A percentile compares a stretch with the other conserved stretches of the same genome.
Evolutionary conservation across 2,329 filamentous ascomycete genomes (phyloP).

Genomic region (Aschersonia sp.): DNA sequence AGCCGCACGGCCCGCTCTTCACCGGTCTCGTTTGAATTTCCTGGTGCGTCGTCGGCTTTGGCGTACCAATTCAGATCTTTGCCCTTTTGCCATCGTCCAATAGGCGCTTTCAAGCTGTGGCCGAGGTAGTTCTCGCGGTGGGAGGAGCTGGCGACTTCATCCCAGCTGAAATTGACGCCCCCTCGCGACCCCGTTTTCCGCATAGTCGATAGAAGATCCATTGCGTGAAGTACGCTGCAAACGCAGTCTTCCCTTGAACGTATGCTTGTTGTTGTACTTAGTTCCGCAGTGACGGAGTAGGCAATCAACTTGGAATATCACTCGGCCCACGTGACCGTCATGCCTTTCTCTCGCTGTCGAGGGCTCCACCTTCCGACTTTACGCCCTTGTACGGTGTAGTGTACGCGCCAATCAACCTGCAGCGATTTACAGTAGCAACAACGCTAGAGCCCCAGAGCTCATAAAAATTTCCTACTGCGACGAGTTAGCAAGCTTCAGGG

Average conservation of each 20-base stretch:
- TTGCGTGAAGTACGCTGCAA: conserved; percentile 18
- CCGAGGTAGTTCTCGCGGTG: conserved; percentile 87
- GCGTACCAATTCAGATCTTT: conserved; percentile 53
- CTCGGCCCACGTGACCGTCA: no score
- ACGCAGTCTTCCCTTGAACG: no score
- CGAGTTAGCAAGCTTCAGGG: no score
- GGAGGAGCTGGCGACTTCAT: conserved; percentile 72
- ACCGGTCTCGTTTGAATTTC: conserved; percentile 37
- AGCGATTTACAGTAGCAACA: no score
- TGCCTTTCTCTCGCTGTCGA: no score
- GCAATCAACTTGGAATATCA: no score
- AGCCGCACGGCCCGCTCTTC: conserved; percentile 45
- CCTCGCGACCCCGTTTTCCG: conserved; percentile 85
- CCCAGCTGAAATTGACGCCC: conserved; percentile 93
- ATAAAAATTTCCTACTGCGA: neutral
- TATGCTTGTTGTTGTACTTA: no score
- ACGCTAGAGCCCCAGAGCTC: neutral
- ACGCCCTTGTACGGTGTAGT: no score
- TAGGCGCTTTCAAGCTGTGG: conserved; percentile 82
- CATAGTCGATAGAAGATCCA: conserved; percentile 90
- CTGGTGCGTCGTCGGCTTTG: conserved; percentile 30
- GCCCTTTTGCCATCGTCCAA: conserved; percentile 81
- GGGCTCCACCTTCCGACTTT: no score
- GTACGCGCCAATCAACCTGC: no score
- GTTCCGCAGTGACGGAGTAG: no score